A percentile compares a stretch with the other conserved stretches of the same genome.
These are phyloP conservation scores for Drechslerella dactyloides DNA, from an alignment of 2,329 filamentous ascomycete species.

Conservation along the genomic window DNA sequence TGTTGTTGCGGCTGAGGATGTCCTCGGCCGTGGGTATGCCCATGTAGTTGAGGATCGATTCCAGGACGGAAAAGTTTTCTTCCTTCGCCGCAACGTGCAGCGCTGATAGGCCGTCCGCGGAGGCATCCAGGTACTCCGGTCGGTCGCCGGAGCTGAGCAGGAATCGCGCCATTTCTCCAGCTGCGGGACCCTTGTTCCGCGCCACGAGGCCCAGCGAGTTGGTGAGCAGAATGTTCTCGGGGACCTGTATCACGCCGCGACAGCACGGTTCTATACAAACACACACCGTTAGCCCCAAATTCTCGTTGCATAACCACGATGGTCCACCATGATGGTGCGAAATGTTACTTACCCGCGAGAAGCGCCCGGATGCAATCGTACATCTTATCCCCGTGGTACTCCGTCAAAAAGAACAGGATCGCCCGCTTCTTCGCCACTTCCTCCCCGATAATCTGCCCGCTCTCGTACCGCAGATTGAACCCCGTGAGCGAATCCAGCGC, in stretches of 20 bases:
- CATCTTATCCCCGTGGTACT: slow-evolving; percentile 45
- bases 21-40: slow-evolving; percentile 40
- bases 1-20: slow-evolving; percentile 32
- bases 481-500: slow-evolving; percentile 36
- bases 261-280: slow-evolving; percentile 34
- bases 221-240: slow-evolving; percentile 38
- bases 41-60: slow-evolving; percentile 44
- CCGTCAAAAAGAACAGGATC: slow-evolving; percentile 48
- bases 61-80: slow-evolving; percentile 44
- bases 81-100: slow-evolving; percentile 37
- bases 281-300: not conserved
- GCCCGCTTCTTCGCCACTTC: slow-evolving; percentile 49
- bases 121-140: slow-evolving; percentile 35
- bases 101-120: slow-evolving; percentile 32
- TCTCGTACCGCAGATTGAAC: slow-evolving; percentile 42
- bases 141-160: slow-evolving; percentile 41
- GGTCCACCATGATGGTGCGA: not conserved
- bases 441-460: slow-evolving; percentile 34
- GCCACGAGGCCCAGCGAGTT: slow-evolving; percentile 44
- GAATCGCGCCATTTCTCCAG: slow-evolving; percentile 47
- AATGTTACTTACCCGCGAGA: slow-evolving; percentile 31
- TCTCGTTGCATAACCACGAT: not conserved
- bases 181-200: slow-evolving; percentile 37
- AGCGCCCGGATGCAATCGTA: slow-evolving; percentile 44
- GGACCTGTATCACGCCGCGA: slow-evolving; percentile 38